Evolutionary conservation across 1,139 yeast species (phyloP), one percentile per base, ranked within the genome.

Genomic region (Petasospora fabianii): DNA sequence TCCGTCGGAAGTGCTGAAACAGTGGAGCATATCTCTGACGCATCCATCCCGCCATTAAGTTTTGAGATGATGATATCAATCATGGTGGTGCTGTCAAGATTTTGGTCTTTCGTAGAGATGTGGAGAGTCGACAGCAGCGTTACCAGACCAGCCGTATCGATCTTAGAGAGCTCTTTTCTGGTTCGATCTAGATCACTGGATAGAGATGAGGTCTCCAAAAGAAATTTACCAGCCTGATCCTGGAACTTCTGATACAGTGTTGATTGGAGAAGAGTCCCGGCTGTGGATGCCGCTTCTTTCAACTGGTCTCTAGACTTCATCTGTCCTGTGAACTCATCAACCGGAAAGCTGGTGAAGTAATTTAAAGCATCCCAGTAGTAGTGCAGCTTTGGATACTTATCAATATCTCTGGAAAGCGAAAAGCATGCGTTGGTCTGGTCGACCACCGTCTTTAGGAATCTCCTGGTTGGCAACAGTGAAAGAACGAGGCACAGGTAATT

Each of bases 401-500:
- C 22, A 22, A 17, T n/a, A 6, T 24, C 32, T 17, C 27, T 13
- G 3, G 34, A 42, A 21, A 20, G 39, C 14, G 18, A 43, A 7
- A 56, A 24, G 13, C n/a, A n/a, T n/a, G 62, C 49, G 36, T 56
- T 53, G 22, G 49, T 17, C 19, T 60, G 60, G 28, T 60, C 57
- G 28, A 72, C 24, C 6, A 72, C 31, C 0, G 65, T 47, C 41
- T 60, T 63, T 3, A 64, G 41, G 42, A 59, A 68, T 32, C 64
- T 49, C 41, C 78, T 56, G 1, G 76, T 64, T 0, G 75, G 71
- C 12, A 66, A 49, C 42, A 68, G 73, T 1, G 73, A 64, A 7
- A 71, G 39, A 1, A 68, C 44, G 11, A 51, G 40, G n/a, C 58
- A 47, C 15, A 70, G 35, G 16, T 70, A 43, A 17, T 51, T 39